Conservation (phyloP, 1,139 yeast species). For the Nakaseomyces nivariensis region DNA sequence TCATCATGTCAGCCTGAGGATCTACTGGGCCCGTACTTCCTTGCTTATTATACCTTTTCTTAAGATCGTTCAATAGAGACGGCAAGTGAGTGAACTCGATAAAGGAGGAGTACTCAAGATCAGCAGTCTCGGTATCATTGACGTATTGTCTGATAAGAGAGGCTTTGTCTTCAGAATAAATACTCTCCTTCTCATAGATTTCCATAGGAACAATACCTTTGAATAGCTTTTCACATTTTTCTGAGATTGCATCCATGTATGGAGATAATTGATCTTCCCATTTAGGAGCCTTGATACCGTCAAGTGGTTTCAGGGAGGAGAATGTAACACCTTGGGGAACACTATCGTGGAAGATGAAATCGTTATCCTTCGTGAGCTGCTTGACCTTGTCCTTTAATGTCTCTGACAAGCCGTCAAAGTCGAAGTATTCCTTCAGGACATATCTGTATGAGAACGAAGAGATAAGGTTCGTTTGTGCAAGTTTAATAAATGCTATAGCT, state of each 20-base stretch:
- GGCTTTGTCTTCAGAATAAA: slow-evolving; percentile 85
- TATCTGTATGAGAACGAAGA: slow-evolving; percentile 19
- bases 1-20: slow-evolving; percentile 21
- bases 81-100: slow-evolving; percentile 76
- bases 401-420: slow-evolving; percentile 24
- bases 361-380: slow-evolving; percentile 68
- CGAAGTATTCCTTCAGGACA: slow-evolving; percentile 25
- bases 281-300: slow-evolving; percentile 51
- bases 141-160: slow-evolving; percentile 62
- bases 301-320: slow-evolving; percentile 56
- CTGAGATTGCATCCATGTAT: slow-evolving; percentile 44
- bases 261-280: slow-evolving; percentile 27
- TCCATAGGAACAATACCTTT: slow-evolving; percentile 75
- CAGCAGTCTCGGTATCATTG: slow-evolving; percentile 68
- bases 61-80: slow-evolving; percentile 47
- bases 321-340: slow-evolving; percentile 54
- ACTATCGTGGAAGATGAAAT: slow-evolving; percentile 72
- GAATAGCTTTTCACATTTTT: slow-evolving; percentile 51
- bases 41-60: slow-evolving; percentile 24
- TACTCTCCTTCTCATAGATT: slow-evolving; percentile 77
- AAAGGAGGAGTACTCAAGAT: slow-evolving; percentile 68
- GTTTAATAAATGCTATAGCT: slow-evolving; percentile 58
- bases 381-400: slow-evolving; percentile 24
- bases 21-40: slow-evolving; percentile 6
- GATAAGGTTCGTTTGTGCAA: slow-evolving; percentile 33